Evolutionary conservation across 2,329 filamentous ascomycete species (phyloP).

Genomic region (Tolypocladium nubicola): DNA sequence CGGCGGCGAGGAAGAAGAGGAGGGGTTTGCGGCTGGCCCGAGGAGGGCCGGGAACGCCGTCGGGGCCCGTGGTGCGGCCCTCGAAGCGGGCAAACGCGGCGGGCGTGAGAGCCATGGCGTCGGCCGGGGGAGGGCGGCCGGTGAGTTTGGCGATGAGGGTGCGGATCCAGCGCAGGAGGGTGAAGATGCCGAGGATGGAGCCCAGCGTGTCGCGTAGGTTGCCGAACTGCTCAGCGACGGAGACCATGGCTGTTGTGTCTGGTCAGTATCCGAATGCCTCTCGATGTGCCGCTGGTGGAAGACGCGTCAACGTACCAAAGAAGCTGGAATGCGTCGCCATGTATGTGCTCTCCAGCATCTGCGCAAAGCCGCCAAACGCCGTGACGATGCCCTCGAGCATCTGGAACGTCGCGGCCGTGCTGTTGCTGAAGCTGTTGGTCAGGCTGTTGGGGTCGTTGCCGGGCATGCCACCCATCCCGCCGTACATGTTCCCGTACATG

Average conservation of each 20-base stretch:
- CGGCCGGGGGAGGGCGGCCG: constrained; percentile 79
- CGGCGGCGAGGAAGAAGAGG: constrained; percentile 87
- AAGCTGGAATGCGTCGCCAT: constrained; percentile 99
- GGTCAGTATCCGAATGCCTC: constrained; percentile 1
- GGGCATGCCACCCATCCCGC: constrained; percentile 37
- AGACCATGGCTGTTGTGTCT: constrained; percentile 69
- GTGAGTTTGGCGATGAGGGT: constrained; percentile 88
- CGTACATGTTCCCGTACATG: constrained; percentile 30
- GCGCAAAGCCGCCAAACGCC: constrained; percentile 92
- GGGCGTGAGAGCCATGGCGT: constrained; percentile 78
- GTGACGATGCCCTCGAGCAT: constrained; percentile 96
- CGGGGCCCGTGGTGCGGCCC: constrained; percentile 47
- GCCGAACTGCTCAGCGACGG: constrained; percentile 93
- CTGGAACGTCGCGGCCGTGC: constrained; percentile 93
- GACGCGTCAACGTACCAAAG: constrained; percentile 57
- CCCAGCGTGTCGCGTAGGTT: constrained; percentile 89
- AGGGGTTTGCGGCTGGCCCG: constrained; percentile 90
- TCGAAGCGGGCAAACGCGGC: constrained; percentile 86
- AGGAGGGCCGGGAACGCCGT: constrained; percentile 55
- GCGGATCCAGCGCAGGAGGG: constrained; percentile 86
- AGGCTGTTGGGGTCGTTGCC: constrained; percentile 80
- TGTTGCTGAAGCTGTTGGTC: constrained; percentile 90
- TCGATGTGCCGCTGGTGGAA: neutral
- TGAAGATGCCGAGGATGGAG: constrained; percentile 90
- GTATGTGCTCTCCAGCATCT: constrained; percentile 99